These are phyloP conservation scores for Tremella fuciformis DNA, from an alignment of 768 basidiomycete genomes.

Conservation along the genomic window DNA sequence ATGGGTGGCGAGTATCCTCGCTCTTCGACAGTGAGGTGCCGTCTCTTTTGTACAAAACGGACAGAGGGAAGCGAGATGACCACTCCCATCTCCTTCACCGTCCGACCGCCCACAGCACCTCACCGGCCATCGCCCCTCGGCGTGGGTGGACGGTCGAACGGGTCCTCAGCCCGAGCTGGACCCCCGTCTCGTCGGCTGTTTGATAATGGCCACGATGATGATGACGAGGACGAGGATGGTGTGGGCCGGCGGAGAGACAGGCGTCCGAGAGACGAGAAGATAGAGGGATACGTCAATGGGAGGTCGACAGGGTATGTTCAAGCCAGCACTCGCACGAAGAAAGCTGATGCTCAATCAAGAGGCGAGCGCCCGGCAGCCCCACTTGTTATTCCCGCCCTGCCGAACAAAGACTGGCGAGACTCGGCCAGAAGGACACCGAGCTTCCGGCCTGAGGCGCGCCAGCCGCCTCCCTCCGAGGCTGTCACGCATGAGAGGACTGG, in stretches of 20 bases:
- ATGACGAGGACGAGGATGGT: conserved; percentile 40
- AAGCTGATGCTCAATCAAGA: conserved; percentile 9
- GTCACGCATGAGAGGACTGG: conserved; percentile 64
- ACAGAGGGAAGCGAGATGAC: conserved; percentile 33
- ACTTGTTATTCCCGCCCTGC: conserved; percentile 77
- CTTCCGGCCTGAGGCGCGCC: conserved; percentile 41
- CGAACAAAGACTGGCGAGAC: conserved; percentile 84
- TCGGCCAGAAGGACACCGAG: conserved; percentile 62
- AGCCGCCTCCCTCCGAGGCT: conserved; percentile 14
- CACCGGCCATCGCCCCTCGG: conserved; percentile 48
- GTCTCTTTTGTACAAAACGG: not conserved
- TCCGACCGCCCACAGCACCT: conserved; percentile 63
- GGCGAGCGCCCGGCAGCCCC: conserved; percentile 60
- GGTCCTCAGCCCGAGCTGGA: conserved; percentile 15
- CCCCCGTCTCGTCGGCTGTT: conserved; percentile 41
- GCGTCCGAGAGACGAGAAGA: conserved; percentile 59
- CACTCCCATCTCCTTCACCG: conserved; percentile 70
- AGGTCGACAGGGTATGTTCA: conserved; percentile 80
- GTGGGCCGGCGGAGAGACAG: conserved; percentile 42
- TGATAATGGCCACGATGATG: conserved; percentile 25
- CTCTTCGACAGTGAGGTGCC: too few relatives aligned
- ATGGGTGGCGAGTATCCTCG: not conserved
- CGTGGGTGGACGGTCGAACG: conserved; percentile 19
- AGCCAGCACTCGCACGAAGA: conserved; percentile 16
- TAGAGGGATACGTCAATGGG: conserved; percentile 68